Evolutionary conservation across 2,329 filamentous ascomycete genomes (phyloP), one percentile per base, ranked within the genome.

Genomic region (Xylariales sp.): DNA sequence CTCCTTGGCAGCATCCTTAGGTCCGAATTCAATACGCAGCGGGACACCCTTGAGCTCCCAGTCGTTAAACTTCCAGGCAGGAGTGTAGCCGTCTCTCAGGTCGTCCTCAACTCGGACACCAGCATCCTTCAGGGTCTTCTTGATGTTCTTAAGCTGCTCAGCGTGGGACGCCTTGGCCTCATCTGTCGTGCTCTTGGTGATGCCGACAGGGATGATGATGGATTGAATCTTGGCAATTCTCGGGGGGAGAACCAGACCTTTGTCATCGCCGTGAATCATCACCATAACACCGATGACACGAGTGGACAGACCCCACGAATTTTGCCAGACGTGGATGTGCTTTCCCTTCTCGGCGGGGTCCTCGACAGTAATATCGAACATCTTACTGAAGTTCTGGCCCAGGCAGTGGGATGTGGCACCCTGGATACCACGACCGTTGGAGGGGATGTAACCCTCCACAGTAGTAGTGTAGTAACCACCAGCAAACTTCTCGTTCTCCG

Each of bases 251-350:
- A 97, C 89, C 14, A 98, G 76, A 47, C 93, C 93, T 65, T 91
- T 91, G 69, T 98, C 85, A 60, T 98, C 93, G 55, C 89, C 85
- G 67, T 98, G 93, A 44, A 95, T 89, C 81, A 98, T 93, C 56
- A 96, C 87, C 91, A 97, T 97, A 61, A 97, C 89, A 69, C 93
- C 94, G 49, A 98, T 95, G 40, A 91, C 88, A 60, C 93, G 88
- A 38, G 93, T 98, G 1, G 91, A 97, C 44, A 98, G 78, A 66
- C 93, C 93, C 93, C 93, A 98, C 12, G 89, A 96, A 72, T 98
- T 98, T 64, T 98, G 93, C 90, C 91, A 97, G 40, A 97, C 90
- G 57, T 91, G 71, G 40, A 96, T 70, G 55, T 88, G 83, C 51
- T 83, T 76, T 48, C 86, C 85, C 66, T 87, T 85, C 62, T 93